phyloP scores from a whole-genome alignment of 2,329 filamentous ascomycete genomes.

The Cercospora brassicicola region DNA sequence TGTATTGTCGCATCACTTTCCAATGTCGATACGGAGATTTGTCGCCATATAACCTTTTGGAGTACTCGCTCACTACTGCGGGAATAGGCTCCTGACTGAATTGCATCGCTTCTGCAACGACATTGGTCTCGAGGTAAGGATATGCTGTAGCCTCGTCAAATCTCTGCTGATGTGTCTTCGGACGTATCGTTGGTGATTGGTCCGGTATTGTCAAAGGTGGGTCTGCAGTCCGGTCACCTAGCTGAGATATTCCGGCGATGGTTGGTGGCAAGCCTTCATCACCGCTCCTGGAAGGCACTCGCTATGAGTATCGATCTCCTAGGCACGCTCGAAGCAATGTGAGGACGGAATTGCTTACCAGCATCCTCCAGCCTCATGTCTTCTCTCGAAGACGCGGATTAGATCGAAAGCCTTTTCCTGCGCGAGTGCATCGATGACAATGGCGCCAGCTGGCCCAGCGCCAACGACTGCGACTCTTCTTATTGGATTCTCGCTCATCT shows the following conservation, averaged over 20 bases:
- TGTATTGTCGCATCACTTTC: constrained; percentile 56
- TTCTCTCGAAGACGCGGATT: constrained; percentile 58
- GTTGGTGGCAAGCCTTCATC: constrained; percentile 9
- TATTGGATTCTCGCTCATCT: background rate
- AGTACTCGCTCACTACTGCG: constrained; percentile 43
- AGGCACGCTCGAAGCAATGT: background rate
- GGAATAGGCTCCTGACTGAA: constrained; percentile 61
- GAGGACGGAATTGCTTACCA: constrained; percentile 48
- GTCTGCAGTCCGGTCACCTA: constrained; percentile 14
- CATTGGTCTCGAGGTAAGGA: constrained; percentile 65
- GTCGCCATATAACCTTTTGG: constrained; percentile 53
- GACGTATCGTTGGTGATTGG: constrained; percentile 50
- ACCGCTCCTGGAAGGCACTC: background rate
- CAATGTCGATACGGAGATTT: constrained; percentile 65
- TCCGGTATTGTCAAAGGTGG: constrained; percentile 44
- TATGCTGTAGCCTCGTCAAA: constrained; percentile 62
- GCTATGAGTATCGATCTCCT: background rate
- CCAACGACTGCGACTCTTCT: constrained; percentile 30
- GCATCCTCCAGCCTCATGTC: constrained; percentile 60
- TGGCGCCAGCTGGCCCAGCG: constrained; percentile 14
- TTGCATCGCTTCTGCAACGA: constrained; percentile 60
- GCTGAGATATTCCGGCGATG: background rate
- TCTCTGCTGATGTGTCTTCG: constrained; percentile 48
- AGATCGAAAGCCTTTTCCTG: constrained; percentile 12
- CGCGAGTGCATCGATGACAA: constrained; percentile 9